These are phyloP conservation scores for Blastocystis sp. DNA, from an alignment of 352 stramenopile species.

Conservation along the genomic window DNA sequence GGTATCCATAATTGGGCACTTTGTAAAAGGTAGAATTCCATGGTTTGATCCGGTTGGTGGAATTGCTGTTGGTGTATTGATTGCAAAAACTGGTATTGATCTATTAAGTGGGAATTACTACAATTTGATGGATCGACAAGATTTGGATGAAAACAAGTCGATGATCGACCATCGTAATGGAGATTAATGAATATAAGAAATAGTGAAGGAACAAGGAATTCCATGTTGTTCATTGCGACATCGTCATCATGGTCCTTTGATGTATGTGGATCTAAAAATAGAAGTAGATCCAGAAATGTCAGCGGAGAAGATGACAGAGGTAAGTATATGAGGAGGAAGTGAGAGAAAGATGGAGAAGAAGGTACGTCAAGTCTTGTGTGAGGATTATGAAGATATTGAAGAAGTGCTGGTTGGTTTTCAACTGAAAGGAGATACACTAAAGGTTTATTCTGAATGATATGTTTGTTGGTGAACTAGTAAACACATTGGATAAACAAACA, in stretches of 20 bases:
- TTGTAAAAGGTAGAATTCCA: not conserved
- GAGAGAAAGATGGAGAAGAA: constrained; percentile 21
- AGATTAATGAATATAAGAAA: not conserved
- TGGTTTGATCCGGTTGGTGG: constrained; percentile 15
- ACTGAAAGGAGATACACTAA: not conserved
- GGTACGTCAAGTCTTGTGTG: not conserved
- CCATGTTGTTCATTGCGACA: constrained; percentile 15
- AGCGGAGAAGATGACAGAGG: not conserved
- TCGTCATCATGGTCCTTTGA: constrained; percentile 8
- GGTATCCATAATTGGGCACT: not conserved
- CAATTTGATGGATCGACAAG: constrained; percentile 50
- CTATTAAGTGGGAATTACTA: constrained; percentile 42
- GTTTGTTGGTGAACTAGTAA: not conserved
- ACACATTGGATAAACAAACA: constrained; percentile 9
- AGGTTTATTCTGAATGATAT: not conserved
- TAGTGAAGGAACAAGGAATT: constrained; percentile 9
- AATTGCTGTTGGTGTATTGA: constrained; percentile 42
- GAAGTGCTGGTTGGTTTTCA: constrained; percentile 37
- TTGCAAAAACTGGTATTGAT: constrained; percentile 38
- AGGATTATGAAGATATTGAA: constrained; percentile 31
- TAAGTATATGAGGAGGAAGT: not conserved
- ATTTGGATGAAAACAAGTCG: constrained; percentile 9
- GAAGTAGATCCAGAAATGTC: not conserved
- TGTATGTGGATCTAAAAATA: constrained; percentile 40
- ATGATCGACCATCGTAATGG: not conserved